Conservation (phyloP, 139 green algal species). For the Axilococcus clingmanii region DNA sequence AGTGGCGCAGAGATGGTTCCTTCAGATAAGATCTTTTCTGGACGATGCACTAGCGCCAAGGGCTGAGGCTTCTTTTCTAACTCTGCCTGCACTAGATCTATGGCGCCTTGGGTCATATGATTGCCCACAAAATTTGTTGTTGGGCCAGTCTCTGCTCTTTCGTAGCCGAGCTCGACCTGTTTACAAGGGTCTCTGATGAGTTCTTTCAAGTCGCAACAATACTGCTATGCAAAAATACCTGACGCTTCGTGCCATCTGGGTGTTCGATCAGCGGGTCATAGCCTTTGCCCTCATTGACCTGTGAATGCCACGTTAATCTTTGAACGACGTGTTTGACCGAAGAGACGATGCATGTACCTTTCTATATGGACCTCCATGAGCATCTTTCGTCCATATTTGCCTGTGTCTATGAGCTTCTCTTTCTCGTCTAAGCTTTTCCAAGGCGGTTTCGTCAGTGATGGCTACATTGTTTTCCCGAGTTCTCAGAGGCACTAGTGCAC, state of each 20-base stretch:
- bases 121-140: slow-evolving; percentile 84
- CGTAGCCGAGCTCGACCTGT: slow-evolving; percentile 46
- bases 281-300: slow-evolving; percentile 13
- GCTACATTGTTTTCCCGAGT: no score
- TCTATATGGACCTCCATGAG: slow-evolving; percentile 63
- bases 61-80: slow-evolving; percentile 2
- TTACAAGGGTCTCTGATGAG: no score
- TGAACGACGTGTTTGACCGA: no score
- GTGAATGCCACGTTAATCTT: background rate
- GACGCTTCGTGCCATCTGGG: slow-evolving; percentile 18
- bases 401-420: slow-evolving; percentile 40
- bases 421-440: slow-evolving; percentile 19
- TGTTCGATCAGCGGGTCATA: slow-evolving; percentile 27
- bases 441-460: background rate
- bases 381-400: slow-evolving; percentile 66
- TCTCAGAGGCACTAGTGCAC: background rate
- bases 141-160: slow-evolving; percentile 45
- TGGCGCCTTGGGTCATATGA: slow-evolving; percentile 71
- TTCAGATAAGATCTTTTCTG: no score
- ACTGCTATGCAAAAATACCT: slow-evolving; percentile 10
- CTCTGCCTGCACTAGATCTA: slow-evolving; percentile 62
- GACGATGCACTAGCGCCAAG: no score
- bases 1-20: no score
- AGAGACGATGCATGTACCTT: slow-evolving; percentile 30
- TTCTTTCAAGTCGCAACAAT: no score